These are phyloP conservation scores for Eimeria tenella DNA, from an alignment of 169 alveolate genomes.

Conservation along the genomic window DNA sequence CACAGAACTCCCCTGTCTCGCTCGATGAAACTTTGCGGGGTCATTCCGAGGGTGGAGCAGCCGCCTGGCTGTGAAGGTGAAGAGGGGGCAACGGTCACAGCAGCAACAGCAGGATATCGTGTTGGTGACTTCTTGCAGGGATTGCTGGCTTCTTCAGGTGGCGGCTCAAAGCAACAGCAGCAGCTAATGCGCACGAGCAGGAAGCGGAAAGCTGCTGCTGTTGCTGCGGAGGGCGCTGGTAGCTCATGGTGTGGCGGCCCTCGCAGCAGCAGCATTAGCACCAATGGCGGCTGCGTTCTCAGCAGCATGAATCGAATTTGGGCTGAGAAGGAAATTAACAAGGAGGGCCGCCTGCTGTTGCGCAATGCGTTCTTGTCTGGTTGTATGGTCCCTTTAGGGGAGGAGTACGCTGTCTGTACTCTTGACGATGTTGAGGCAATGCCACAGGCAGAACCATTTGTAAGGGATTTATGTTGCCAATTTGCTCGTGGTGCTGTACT, in stretches of 20 bases:
- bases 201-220: constrained; percentile 23
- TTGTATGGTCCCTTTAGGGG: neutral
- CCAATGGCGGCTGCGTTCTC: neutral
- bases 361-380: constrained; percentile 26
- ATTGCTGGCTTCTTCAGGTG: constrained; percentile 17
- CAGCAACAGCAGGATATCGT: neutral
- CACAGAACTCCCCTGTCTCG: constrained; percentile 35
- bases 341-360: constrained; percentile 40
- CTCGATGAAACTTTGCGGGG: constrained; percentile 4
- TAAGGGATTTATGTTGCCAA: neutral
- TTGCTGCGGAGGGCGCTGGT: constrained; percentile 9
- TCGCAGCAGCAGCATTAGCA: constrained; percentile 18
- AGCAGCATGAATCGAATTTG: constrained; percentile 16
- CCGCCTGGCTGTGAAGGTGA: constrained; percentile 3
- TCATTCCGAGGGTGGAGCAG: constrained; percentile 32
- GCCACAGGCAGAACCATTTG: constrained; percentile 23
- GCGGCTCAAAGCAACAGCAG: constrained; percentile 51
- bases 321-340: neutral
- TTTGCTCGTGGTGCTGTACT: neutral
- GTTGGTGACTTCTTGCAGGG: constrained; percentile 52
- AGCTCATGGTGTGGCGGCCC: constrained; percentile 28
- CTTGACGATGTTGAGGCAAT: constrained; percentile 7
- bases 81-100: constrained; percentile 16
- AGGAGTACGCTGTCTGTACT: constrained; percentile 1
- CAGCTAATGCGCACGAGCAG: constrained; percentile 50